phyloP scores from a whole-genome alignment of 257 asterid genomes.

The Nicotiana paniculata region DNA sequence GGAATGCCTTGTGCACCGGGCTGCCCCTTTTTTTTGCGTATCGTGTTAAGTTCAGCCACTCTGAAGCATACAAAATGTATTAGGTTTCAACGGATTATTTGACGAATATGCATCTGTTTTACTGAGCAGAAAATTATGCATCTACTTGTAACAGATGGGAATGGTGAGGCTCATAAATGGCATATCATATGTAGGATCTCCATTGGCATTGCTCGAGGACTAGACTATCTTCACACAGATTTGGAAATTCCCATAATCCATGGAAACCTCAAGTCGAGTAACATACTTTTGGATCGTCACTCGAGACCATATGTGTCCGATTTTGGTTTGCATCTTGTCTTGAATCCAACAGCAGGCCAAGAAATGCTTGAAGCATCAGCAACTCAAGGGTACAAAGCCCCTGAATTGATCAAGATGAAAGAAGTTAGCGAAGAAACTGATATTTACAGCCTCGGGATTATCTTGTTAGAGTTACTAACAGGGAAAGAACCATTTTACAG shows the following conservation, averaged over 20 bases:
- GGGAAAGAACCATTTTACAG: conserved; percentile 57
- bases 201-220: conserved; percentile 53
- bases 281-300: conserved; percentile 50
- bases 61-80: not conserved
- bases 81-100: not conserved
- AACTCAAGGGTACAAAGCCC: conserved; percentile 74
- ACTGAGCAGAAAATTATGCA: not conserved
- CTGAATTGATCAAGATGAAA: conserved; percentile 74
- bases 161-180: conserved; percentile 64
- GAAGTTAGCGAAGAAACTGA: conserved; percentile 63
- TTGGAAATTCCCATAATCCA: conserved; percentile 59
- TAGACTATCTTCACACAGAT: conserved; percentile 58
- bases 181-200: conserved; percentile 55
- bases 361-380: conserved; percentile 65
- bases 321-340: conserved; percentile 62
- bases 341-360: conserved; percentile 59
- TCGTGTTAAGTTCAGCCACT: not conserved
- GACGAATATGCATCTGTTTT: not conserved
- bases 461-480: conserved; percentile 65
- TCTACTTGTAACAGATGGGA: conserved; percentile 43
- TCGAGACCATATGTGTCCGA: conserved; percentile 64
- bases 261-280: conserved; percentile 81
- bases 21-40: too few species aligned
- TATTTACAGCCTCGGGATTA: conserved; percentile 67
- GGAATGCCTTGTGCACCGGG: too few species aligned